Conservation (phyloP, 2,329 filamentous ascomycete species). For the Aspergillus carbonarius region DNA sequence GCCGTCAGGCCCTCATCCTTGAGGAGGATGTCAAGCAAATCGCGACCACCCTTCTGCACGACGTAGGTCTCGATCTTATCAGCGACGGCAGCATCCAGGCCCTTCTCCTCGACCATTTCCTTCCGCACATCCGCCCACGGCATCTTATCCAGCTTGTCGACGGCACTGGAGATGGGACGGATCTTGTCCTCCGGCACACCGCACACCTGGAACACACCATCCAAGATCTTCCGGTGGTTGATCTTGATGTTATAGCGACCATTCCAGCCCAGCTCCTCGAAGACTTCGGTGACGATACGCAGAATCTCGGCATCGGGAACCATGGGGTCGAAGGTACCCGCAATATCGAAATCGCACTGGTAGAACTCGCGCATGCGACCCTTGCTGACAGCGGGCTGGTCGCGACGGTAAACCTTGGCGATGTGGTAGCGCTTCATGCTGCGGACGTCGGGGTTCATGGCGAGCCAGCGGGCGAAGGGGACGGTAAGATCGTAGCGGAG, state of each 20-base stretch:
- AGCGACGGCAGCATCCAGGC: constrained; percentile 70
- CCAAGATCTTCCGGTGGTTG: constrained; percentile 91
- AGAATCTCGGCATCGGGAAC: constrained; percentile 88
- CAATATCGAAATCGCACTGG: constrained; percentile 96
- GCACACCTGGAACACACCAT: constrained; percentile 87
- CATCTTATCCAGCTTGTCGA: constrained; percentile 91
- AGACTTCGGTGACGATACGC: constrained; percentile 80
- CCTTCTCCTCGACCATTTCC: constrained; percentile 93
- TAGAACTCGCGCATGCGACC: constrained; percentile 95
- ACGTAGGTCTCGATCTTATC: constrained; percentile 87
- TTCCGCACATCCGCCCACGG: constrained; percentile 86
- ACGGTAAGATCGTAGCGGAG: constrained; percentile 86
- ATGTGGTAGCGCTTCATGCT: constrained; percentile 94
- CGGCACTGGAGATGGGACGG: constrained; percentile 83
- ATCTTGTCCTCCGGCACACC: constrained; percentile 87
- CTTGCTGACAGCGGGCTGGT: constrained; percentile 83
- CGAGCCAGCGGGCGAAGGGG: constrained; percentile 86
- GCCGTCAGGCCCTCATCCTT: constrained; percentile 65
- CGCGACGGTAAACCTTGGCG: constrained; percentile 82
- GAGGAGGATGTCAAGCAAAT: constrained; percentile 70
- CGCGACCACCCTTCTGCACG: constrained; percentile 70
- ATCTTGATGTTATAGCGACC: constrained; percentile 82
- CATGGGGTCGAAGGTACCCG: constrained; percentile 83
- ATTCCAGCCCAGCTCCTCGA: constrained; percentile 74
- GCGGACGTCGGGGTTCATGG: constrained; percentile 81